Percentiles rank a stretch among this genome's conserved stretches.
Conservation (phyloP, 768 basidiomycete species). For the Xerocomellus chrysenteron region DNA sequence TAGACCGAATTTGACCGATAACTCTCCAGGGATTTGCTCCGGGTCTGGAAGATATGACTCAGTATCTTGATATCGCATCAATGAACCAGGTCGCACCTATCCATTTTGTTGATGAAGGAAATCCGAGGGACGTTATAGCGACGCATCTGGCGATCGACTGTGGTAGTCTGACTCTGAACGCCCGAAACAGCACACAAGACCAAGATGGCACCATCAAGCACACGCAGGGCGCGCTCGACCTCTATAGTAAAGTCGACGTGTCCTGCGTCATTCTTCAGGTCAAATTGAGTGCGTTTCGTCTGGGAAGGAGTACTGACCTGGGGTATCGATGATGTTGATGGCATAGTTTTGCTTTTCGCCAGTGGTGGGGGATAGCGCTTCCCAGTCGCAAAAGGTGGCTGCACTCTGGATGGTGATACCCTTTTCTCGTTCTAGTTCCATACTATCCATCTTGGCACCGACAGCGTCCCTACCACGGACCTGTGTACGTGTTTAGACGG, state of each 20-base stretch:
- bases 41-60: slow-evolving; percentile 49
- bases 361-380: slow-evolving; percentile 59
- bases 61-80: background rate
- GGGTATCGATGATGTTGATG: slow-evolving; percentile 98
- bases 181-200: slow-evolving; percentile 97
- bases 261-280: slow-evolving; percentile 45
- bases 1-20: slow-evolving; percentile 85
- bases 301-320: slow-evolving; percentile 48
- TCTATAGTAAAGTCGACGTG: slow-evolving; percentile 99
- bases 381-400: slow-evolving; percentile 98
- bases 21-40: slow-evolving; percentile 98
- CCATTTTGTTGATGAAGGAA: slow-evolving; percentile 99
- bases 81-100: slow-evolving; percentile 51
- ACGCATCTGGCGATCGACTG: slow-evolving; percentile 98
- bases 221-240: slow-evolving; percentile 94
- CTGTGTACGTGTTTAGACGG: slow-evolving; percentile 35
- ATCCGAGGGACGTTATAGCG: slow-evolving; percentile 94
- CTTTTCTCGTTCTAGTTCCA: slow-evolving; percentile 98
- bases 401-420: slow-evolving; percentile 99
- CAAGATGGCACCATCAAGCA: slow-evolving; percentile 93
- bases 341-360: slow-evolving; percentile 79
- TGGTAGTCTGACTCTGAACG: slow-evolving; percentile 97
- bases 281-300: background rate
- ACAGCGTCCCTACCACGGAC: slow-evolving; percentile 93
- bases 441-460: slow-evolving; percentile 99